These are phyloP conservation scores for Trametes punicea DNA, from an alignment of 768 basidiomycete genomes.

Conservation along the genomic window DNA sequence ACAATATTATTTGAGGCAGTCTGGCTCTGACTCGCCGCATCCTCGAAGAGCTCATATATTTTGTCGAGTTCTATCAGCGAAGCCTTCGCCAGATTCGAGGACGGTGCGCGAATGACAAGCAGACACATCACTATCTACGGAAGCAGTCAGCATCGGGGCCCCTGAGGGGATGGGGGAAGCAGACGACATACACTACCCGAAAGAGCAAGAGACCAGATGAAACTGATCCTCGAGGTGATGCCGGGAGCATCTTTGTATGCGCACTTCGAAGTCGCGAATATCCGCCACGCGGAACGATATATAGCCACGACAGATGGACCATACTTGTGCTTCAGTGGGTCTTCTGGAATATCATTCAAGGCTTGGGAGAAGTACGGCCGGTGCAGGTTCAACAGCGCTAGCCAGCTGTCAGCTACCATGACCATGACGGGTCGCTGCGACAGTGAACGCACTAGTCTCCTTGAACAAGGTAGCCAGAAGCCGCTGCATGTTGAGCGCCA, in stretches of 20 bases:
- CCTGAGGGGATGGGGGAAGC: neutral
- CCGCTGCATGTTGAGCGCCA: slow-evolving; percentile 21
- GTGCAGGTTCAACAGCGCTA: slow-evolving; percentile 64
- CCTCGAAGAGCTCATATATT: slow-evolving; percentile 31
- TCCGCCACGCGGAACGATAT: slow-evolving; percentile 68
- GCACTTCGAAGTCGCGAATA: slow-evolving; percentile 49
- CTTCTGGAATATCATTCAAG: slow-evolving; percentile 53
- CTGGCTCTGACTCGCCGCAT: slow-evolving; percentile 24
- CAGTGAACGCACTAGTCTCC: slow-evolving; percentile 26
- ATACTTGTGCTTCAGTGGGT: slow-evolving; percentile 59
- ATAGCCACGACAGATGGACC: slow-evolving; percentile 68
- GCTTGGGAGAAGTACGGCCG: slow-evolving; percentile 67
- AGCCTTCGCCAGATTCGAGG: slow-evolving; percentile 33
- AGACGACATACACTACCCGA: slow-evolving; percentile 54
- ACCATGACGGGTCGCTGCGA: too few species aligned
- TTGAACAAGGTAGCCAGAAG: slow-evolving; percentile 25
- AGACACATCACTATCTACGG: slow-evolving; percentile 43
- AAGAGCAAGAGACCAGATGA: slow-evolving; percentile 65
- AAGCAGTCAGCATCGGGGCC: neutral
- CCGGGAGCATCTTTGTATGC: slow-evolving; percentile 40
- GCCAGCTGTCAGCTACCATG: neutral
- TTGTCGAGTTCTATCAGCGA: slow-evolving; percentile 37
- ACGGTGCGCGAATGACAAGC: slow-evolving; percentile 36
- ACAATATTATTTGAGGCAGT: slow-evolving; percentile 30
- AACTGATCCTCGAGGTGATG: slow-evolving; percentile 42